These are phyloP conservation scores for Globisporangium rhizosaccharum DNA, from an alignment of 352 stramenopile species.

Conservation along the genomic window DNA sequence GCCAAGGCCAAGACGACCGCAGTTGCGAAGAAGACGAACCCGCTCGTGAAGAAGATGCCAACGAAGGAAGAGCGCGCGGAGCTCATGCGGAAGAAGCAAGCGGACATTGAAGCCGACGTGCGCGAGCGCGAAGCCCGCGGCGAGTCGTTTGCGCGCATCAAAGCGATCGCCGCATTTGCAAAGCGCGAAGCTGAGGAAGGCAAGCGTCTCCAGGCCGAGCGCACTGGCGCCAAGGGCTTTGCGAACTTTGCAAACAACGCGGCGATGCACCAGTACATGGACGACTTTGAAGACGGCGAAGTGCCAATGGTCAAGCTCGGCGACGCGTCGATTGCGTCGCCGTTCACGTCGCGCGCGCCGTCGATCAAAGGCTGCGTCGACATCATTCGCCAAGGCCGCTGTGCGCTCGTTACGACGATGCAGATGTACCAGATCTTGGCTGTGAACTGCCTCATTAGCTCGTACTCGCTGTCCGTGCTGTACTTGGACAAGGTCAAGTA, in stretches of 20 bases:
- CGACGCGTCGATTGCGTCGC: constrained; percentile 98
- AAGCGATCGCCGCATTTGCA: constrained; percentile 81
- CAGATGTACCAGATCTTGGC: constrained; percentile 99
- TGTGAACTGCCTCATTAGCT: constrained; percentile 97
- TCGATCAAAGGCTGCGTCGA: constrained; percentile 91
- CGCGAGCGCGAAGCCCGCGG: constrained; percentile 66
- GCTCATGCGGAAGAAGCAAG: constrained; percentile 79
- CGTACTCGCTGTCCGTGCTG: constrained; percentile 97
- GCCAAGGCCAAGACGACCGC: constrained; percentile 62
- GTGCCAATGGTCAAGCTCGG: constrained; percentile 97
- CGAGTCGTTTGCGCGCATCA: constrained; percentile 84
- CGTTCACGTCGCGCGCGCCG: constrained; percentile 96
- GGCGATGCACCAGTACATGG: constrained; percentile 88
- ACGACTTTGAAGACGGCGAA: constrained; percentile 89
- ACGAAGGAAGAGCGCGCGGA: constrained; percentile 82
- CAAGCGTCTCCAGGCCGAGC: constrained; percentile 60
- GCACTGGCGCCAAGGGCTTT: constrained; percentile 75
- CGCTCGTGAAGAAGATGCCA: constrained; percentile 41
- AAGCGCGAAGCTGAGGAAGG: constrained; percentile 75
- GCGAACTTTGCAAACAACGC: constrained; percentile 84
- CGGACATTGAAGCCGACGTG: constrained; percentile 77
- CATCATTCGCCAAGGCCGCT: constrained; percentile 97
- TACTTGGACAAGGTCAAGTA: constrained; percentile 99
- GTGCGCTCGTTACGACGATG: constrained; percentile 98
- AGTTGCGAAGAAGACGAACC: constrained; percentile 42